These are phyloP conservation scores for Pugionium dolabratum DNA, from an alignment of 345 rosid species.

Conservation along the genomic window DNA sequence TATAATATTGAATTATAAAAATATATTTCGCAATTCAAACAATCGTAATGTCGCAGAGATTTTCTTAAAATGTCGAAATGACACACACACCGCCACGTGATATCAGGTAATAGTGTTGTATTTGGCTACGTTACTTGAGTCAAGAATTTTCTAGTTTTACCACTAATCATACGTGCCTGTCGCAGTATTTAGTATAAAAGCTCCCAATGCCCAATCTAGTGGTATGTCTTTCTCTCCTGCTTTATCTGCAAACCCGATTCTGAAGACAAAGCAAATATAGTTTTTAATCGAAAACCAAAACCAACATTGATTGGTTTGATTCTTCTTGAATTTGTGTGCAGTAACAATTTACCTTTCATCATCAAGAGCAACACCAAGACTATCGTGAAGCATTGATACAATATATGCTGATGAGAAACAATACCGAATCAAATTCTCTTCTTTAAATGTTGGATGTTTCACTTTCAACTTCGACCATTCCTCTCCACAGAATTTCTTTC, in stretches of 20 bases:
- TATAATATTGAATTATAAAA: not conserved
- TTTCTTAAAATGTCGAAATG: slow-evolving; percentile 1
- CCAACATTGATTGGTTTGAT: not conserved
- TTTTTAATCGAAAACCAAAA: not conserved
- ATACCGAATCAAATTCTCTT: slow-evolving; percentile 58
- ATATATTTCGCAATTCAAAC: slow-evolving; percentile 10
- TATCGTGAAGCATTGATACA: slow-evolving; percentile 81
- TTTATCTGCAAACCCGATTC: slow-evolving; percentile 49
- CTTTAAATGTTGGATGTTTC: slow-evolving; percentile 54
- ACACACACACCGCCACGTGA: slow-evolving; percentile 1
- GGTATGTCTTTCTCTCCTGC: slow-evolving; percentile 53
- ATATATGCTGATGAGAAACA: slow-evolving; percentile 93
- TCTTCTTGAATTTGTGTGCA: not conserved
- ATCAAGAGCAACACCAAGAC: slow-evolving; percentile 70
- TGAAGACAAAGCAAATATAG: slow-evolving; percentile 37
- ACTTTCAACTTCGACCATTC: slow-evolving; percentile 72
- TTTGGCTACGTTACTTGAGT: not conserved
- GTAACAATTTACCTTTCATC: slow-evolving; percentile 51
- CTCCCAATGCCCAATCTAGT: slow-evolving; percentile 85
- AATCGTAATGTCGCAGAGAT: slow-evolving; percentile 7
- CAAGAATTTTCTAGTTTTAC: slow-evolving; percentile 11
- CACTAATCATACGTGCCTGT: not conserved
- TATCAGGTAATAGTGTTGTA: no score
- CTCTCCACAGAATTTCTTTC: slow-evolving; percentile 67
- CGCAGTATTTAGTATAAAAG: slow-evolving; percentile 64